Conservation (phyloP, 1,284 basidiomycete genomes). For the Puccinia sorghi region DNA sequence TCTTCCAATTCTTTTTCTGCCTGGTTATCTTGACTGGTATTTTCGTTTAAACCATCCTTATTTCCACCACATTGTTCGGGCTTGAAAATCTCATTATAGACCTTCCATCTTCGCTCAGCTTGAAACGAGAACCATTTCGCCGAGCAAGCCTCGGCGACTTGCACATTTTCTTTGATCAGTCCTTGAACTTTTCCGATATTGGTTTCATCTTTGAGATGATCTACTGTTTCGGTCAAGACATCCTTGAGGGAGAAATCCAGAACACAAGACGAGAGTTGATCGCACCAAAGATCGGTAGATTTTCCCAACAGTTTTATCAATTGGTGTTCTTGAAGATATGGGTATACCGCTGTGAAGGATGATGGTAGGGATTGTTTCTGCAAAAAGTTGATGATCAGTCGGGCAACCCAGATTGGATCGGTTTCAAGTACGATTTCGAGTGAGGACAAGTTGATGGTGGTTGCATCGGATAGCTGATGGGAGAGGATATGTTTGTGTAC, state of each 20-base stretch:
- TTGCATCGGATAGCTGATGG: conserved; percentile 3
- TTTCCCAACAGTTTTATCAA: background rate
- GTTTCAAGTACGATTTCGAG: conserved; percentile 7
- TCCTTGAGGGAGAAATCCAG: conserved; percentile 10
- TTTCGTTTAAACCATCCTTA: background rate
- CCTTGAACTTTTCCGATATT: background rate
- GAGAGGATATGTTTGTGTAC: conserved; percentile 12
- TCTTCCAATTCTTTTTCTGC: conserved; percentile 9
- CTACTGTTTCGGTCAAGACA: background rate
- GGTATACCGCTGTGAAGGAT: background rate
- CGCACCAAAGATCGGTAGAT: conserved; percentile 28
- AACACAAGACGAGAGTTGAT: conserved; percentile 7
- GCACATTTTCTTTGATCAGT: background rate
- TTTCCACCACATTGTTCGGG: background rate
- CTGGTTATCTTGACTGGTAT: background rate
- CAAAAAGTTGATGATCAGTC: conserved; percentile 25
- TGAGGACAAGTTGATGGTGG: background rate
- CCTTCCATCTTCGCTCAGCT: conserved; percentile 14
- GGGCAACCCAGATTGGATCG: conserved; percentile 28
- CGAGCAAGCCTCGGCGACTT: conserved; percentile 28
- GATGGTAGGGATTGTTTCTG: conserved; percentile 7
- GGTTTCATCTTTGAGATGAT: background rate
- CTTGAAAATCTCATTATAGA: conserved; percentile 16
- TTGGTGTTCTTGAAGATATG: background rate
- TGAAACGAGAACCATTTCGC: conserved; percentile 38